Evolutionary conservation across 2,329 filamentous ascomycete genomes (phyloP).

Genomic region (Hypoxylon sp.): DNA sequence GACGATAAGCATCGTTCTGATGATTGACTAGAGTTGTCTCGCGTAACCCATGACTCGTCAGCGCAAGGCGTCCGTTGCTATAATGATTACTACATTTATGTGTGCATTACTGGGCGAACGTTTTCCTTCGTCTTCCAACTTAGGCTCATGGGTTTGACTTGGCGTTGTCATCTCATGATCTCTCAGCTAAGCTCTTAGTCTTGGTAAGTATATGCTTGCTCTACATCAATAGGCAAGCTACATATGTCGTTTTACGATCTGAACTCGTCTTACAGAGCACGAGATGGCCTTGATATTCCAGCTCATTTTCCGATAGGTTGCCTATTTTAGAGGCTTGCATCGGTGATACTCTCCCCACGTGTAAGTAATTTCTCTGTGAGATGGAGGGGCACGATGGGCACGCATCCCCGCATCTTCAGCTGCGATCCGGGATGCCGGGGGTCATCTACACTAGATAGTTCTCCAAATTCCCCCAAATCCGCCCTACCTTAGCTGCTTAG

Average conservation of each 20-base stretch:
- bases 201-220: background rate
- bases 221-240: no score
- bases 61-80: no score
- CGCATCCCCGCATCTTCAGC: conserved; percentile 24
- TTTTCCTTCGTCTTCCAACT: conserved; percentile 5
- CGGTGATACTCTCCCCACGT: background rate
- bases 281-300: no score
- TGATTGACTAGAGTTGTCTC: background rate
- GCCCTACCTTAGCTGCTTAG: background rate
- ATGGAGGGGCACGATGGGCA: no score
- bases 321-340: background rate
- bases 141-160: conserved; percentile 7
- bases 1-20: background rate
- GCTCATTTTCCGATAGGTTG: no score
- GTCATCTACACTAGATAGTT: background rate
- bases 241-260: no score
- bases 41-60: no score
- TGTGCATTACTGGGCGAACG: background rate
- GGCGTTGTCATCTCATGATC: conserved; percentile 26
- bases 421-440: conserved; percentile 7
- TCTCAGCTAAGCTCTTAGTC: conserved; percentile 12
- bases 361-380: no score
- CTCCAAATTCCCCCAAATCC: conserved; percentile 25
- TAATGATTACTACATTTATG: no score
- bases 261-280: no score